Base-by-base conservation (phyloP, 2,329 filamentous ascomycete species). In the Ophidiomyces ophidiicola region DNA sequence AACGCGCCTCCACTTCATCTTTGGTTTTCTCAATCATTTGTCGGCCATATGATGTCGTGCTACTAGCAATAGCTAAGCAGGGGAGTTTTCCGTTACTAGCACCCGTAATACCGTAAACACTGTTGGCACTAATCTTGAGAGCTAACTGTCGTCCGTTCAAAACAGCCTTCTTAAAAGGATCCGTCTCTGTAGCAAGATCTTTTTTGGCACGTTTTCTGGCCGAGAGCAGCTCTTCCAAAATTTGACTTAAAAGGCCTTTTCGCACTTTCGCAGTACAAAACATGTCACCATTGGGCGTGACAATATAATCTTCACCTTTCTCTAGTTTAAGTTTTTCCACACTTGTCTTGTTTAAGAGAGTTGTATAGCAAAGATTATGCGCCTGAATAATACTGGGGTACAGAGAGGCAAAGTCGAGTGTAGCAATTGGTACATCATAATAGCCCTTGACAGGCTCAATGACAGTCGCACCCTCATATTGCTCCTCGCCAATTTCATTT, bases 1-100 rank as follows among this genome's bases (percentile, higher is more conserved):
- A 98, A 49, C 76, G 79, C 28, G 74, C 71, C 62, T 96, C 88
- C 5, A 98, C 90, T 57, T 96, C 90, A n/a, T 81, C 73, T 61
- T 94, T 96, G 1, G 90, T 96, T 64, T 80, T 90, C 61, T 96
- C 88, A 67, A 98, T 98, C 90, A 98, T 98, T 57, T 94, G 82
- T 52, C 90, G 84, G 50, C 90, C 90, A 54, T 94, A 98, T 66
- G 82, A 86, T 1, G 90, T 98, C 10, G 90, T 96, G 63, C 86
- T 94, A 66, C 86, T 93, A 44, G 90, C 90, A 59, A 98, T 96
- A 28, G 82, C 78, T 43, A 98, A 68, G 69, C 90, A 98, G 0
- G 90, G 90, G 28, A 98, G 70, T 58, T 98, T 98, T 55, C 90
- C 90, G 21, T 86, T 86, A 0, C 87, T 96, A 2, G 90, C 92